Conservation (phyloP, 768 basidiomycete genomes). For the Asterophora parasitica region DNA sequence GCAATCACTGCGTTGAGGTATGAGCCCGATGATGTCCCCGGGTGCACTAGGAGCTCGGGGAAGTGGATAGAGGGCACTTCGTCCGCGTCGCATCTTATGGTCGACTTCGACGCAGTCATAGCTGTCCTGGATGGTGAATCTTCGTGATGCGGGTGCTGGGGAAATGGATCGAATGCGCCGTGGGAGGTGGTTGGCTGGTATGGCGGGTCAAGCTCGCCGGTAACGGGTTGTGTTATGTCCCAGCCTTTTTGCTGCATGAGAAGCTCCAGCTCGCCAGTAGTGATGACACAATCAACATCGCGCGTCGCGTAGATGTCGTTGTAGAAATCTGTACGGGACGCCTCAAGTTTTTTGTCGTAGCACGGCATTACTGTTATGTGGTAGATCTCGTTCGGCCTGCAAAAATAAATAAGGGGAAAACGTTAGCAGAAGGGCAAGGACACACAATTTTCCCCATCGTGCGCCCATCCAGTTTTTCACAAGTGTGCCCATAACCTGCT, state of each 20-base stretch:
- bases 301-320: constrained; percentile 75
- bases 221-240: constrained; percentile 60
- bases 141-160: neutral
- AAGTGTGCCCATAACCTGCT: constrained; percentile 90
- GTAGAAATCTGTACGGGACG: constrained; percentile 91
- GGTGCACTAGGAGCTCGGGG: constrained; percentile 73
- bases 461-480: constrained; percentile 85
- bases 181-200: constrained; percentile 11
- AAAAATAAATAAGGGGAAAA: neutral
- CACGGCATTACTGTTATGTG: constrained; percentile 99
- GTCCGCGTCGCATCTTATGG: no score
- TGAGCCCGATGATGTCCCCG: constrained; percentile 88
- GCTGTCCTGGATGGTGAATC: neutral
- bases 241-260: constrained; percentile 80
- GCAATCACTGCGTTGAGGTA: constrained; percentile 80
- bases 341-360: constrained; percentile 99
- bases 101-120: constrained; percentile 5
- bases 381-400: constrained; percentile 83
- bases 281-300: constrained; percentile 96
- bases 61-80: constrained; percentile 23
- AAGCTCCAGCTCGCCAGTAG: constrained; percentile 88
- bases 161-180: constrained; percentile 9
- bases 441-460: constrained; percentile 66
- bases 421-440: constrained; percentile 12
- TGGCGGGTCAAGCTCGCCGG: constrained; percentile 41